A percentile compares a stretch with the other conserved stretches of the same genome.
phyloP scores from a whole-genome alignment of 345 rosid species.

The Conringia planisiliqua region DNA sequence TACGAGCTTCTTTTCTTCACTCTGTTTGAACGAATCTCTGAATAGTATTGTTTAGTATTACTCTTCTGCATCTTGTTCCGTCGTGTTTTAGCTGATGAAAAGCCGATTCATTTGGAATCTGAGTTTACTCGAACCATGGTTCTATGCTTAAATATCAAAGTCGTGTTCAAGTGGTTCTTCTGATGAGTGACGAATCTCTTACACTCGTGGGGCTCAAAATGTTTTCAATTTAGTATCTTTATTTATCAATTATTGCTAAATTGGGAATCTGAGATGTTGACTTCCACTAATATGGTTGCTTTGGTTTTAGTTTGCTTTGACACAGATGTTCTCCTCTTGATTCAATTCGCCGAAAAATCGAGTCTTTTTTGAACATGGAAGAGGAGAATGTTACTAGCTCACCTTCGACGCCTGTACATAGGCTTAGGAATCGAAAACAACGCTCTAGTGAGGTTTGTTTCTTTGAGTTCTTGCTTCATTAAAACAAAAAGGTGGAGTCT shows the following conservation, averaged over 20 bases:
- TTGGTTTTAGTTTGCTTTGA: background rate
- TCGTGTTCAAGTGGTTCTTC: background rate
- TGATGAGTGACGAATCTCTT: background rate
- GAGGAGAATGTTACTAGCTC: conserved; percentile 43
- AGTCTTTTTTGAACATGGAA: conserved; percentile 41
- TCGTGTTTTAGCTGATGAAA: background rate
- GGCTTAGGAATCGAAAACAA: conserved; percentile 65
- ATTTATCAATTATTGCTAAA: background rate
- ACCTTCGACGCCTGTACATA: conserved; percentile 45
- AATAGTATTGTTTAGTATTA: background rate
- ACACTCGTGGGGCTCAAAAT: background rate
- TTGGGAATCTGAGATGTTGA: conserved; percentile 13
- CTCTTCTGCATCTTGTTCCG: background rate
- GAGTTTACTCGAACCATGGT: background rate
- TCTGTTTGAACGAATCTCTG: background rate
- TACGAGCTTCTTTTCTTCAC: background rate
- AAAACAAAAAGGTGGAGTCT: too few relatives aligned
- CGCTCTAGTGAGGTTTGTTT: conserved; percentile 66
- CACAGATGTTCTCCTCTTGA: conserved; percentile 24
- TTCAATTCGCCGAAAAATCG: background rate
- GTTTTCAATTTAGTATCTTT: background rate
- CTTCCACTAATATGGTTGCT: background rate
- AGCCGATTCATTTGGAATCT: conserved; percentile 12
- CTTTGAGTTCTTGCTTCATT: background rate
- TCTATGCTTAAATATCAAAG: background rate